phyloP scores from a whole-genome alignment of 1,284 basidiomycete species.

The Apiotrichum akiyoshidainum region DNA sequence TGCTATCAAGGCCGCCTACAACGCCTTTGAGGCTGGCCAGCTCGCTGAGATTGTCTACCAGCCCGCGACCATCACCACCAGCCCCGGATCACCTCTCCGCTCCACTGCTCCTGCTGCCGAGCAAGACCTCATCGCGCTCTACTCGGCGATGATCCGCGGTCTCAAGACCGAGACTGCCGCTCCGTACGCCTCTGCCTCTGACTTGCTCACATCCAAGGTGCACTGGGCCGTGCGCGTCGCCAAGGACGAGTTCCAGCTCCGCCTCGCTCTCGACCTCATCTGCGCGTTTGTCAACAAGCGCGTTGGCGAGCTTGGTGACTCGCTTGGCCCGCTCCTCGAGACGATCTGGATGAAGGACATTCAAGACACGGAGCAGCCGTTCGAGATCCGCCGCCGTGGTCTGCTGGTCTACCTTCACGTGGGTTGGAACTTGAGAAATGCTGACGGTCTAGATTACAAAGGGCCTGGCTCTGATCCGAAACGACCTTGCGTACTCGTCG shows the following conservation, averaged over 20 bases:
- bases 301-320: constrained; percentile 55
- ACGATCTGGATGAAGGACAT: constrained; percentile 52
- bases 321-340: constrained; percentile 52
- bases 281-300: constrained; percentile 74
- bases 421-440: constrained; percentile 3
- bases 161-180: constrained; percentile 54
- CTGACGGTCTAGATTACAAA: constrained; percentile 62
- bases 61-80: constrained; percentile 38
- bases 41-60: constrained; percentile 58
- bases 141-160: constrained; percentile 63
- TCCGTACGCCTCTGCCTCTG: constrained; percentile 27
- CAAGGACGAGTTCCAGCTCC: constrained; percentile 59
- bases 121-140: constrained; percentile 64
- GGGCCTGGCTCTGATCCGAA: constrained; percentile 70
- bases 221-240: constrained; percentile 60
- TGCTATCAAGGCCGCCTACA: constrained; percentile 57
- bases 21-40: constrained; percentile 62
- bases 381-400: constrained; percentile 25
- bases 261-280: constrained; percentile 62
- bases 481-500: constrained; percentile 60
- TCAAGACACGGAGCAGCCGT: constrained; percentile 30
- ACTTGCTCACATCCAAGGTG: constrained; percentile 59
- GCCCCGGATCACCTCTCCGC: constrained; percentile 3
- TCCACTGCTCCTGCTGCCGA: constrained; percentile 46
- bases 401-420: constrained; percentile 32